A percentile compares a stretch with the other conserved stretches of the same genome.
Conservation (phyloP, 805 yeast genomes). For the Sugiyamaella americana region DNA sequence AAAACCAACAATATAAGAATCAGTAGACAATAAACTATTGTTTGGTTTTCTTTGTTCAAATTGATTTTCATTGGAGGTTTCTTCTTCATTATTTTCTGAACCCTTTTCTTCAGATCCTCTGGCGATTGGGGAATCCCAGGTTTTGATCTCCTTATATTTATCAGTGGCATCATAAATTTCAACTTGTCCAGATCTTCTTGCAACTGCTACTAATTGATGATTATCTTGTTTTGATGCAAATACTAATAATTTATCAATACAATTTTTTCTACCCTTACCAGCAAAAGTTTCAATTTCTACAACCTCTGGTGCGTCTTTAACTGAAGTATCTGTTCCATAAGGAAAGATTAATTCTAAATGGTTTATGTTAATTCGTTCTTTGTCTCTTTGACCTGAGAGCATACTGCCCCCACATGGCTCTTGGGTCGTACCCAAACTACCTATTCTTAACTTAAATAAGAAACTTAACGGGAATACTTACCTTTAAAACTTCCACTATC, state of each 20-base stretch:
- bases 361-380: too few relatives aligned
- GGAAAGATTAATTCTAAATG: constrained; percentile 48
- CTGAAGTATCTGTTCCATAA: constrained; percentile 75
- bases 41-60: neutral
- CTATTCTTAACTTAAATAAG: too few relatives aligned
- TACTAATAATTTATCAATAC: constrained; percentile 24
- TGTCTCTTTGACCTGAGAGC: too few relatives aligned
- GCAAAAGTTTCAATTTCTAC: constrained; percentile 41
- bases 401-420: too few relatives aligned
- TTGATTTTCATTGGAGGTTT: neutral
- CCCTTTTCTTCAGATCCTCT: neutral
- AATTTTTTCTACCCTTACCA: constrained; percentile 36
- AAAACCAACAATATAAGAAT: neutral
- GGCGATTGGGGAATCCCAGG: too few relatives aligned
- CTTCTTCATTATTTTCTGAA: neutral
- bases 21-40: neutral
- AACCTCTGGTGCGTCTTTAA: constrained; percentile 61
- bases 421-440: too few relatives aligned
- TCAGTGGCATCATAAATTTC: constrained; percentile 18
- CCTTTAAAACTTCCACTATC: constrained; percentile 46
- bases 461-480: constrained; percentile 10
- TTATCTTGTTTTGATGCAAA: neutral
- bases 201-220: constrained; percentile 7
- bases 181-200: constrained; percentile 16
- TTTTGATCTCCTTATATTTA: constrained; percentile 16